phyloP scores from a whole-genome alignment of 106 monocot species.

The Dactylorhiza incarnata region DNA sequence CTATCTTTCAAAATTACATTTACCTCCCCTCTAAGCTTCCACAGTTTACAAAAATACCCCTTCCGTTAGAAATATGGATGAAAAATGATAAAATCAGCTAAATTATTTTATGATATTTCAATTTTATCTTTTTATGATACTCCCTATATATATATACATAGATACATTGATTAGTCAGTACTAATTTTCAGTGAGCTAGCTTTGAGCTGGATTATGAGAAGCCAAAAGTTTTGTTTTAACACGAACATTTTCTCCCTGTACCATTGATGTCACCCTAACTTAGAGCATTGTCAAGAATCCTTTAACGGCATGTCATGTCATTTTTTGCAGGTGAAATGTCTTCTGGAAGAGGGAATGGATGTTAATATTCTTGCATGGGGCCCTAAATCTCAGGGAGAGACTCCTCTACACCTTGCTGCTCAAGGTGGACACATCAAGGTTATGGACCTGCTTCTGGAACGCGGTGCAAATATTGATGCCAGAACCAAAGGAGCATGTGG shows the following conservation, averaged over 20 bases:
- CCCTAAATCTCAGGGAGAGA: constrained; percentile 78
- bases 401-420: constrained; percentile 96
- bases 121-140: too few species aligned
- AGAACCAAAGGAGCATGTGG: constrained; percentile 97
- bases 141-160: too few species aligned
- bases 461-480: constrained; percentile 93
- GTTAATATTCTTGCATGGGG: constrained; percentile 80
- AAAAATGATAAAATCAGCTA: too few species aligned
- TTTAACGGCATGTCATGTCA: not conserved
- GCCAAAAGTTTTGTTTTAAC: not conserved
- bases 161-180: too few species aligned
- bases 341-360: constrained; percentile 78
- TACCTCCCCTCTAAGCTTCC: too few species aligned
- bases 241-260: not conserved
- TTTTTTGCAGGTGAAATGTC: constrained; percentile 61
- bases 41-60: too few species aligned
- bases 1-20: too few species aligned
- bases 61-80: too few species aligned
- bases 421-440: constrained; percentile 93
- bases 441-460: constrained; percentile 88
- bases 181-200: too few species aligned
- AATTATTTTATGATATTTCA: too few species aligned
- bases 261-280: not conserved
- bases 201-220: too few species aligned
- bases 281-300: not conserved